Base-by-base conservation (phyloP, 192 early-diverging fungal species). In the Coemansia sp. region DNA sequence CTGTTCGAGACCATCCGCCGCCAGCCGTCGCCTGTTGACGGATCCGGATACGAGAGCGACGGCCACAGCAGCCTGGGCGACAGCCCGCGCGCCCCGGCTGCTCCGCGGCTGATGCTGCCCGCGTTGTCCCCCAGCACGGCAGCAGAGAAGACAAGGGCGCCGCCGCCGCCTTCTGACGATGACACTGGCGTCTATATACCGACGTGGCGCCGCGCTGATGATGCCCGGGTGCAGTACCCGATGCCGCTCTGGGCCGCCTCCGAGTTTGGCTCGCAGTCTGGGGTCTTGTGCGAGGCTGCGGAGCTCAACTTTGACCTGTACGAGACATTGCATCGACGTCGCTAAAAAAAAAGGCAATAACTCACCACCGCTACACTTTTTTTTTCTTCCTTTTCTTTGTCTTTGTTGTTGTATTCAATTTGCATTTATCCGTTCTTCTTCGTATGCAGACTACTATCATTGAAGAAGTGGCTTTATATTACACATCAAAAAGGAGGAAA, bases 221-320 rank as follows among this genome's bases (percentile, higher is more conserved):
- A 62, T 1, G 39, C 65, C 31, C 14, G 38, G 3, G 40, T 37
- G 2, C 40, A 60, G 14, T 45, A 24, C 8, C 32, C 40, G 22
- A 45, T 59, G 51, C 70, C 79, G 42, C 60, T 75, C 2, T 74
- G 79, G 70, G 67, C 69, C 1, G 74, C 58, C 19, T 25, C 42
- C 1, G 65, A 82, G 59, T 73, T 60, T 36, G 79, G 62, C 1
- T 54, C 51, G 40, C 70, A 82, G 64, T 70, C 79, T 11, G 79
- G 70, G 2, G 35, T 76, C 12, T 43, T 82, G 46, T 61, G 74
- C 60, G 79, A 82, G 71, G 79, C 74, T 32, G 79, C 79, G 0
- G 79, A 69, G 62, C 79, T 82, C 36, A 82, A 67, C 59, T 82
- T 82, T 73, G 70, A 82, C 53, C 68, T 82, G 17, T 82, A 82